Percentiles rank a stretch among this genome's conserved stretches.
These are phyloP conservation scores for Fusarium sp. DNA, from an alignment of 2,329 filamentous ascomycete species.

Conservation along the genomic window DNA sequence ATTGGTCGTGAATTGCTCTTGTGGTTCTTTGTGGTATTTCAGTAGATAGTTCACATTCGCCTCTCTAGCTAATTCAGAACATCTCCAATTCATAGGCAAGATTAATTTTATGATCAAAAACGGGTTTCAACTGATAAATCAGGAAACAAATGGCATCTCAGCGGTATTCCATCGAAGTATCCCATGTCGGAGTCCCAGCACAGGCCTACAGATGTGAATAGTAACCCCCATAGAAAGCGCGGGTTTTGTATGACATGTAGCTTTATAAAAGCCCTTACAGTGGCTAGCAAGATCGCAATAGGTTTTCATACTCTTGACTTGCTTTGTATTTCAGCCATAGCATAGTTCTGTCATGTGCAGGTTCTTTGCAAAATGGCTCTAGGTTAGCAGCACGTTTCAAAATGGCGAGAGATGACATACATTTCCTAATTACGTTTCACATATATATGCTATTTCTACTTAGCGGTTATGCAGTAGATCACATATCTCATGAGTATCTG, in stretches of 20 bases:
- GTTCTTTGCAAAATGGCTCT: neutral
- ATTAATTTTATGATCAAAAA: no score
- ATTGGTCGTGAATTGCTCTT: neutral
- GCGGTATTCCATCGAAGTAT: neutral
- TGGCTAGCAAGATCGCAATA: no score
- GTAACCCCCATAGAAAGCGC: neutral
- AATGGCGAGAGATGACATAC: neutral
- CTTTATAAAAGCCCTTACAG: neutral
- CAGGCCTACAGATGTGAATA: no score
- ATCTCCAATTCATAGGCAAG: neutral
- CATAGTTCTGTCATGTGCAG: neutral
- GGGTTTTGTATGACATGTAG: neutral
- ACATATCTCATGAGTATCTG: accelerated
- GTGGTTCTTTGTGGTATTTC: neutral
- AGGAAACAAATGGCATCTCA: no score
- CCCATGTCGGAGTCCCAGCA: no score
- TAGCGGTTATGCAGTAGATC: neutral
- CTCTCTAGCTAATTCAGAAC: neutral
- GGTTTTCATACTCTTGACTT: no score
- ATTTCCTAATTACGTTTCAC: neutral
- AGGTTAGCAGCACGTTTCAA: neutral
- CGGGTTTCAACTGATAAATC: neutral
- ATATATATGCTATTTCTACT: neutral
- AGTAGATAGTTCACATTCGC: neutral
- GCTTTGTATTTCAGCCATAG: neutral